Percentiles rank a stretch among this genome's conserved stretches.
phyloP scores from a whole-genome alignment of 495 filamentous ascomycete genomes.

The Apiosordaria backusii region DNA sequence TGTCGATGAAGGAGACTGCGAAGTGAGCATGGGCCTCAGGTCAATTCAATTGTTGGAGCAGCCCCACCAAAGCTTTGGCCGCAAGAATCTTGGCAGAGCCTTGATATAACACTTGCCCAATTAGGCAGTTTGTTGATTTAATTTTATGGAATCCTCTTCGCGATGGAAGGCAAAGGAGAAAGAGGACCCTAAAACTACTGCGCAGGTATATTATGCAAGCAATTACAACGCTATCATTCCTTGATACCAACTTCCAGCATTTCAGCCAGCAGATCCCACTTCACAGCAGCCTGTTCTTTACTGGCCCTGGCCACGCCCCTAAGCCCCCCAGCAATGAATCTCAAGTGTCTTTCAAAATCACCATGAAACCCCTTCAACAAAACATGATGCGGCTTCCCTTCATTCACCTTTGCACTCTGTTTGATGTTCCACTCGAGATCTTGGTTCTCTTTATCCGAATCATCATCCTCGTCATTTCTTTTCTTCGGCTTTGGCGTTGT shows the following conservation, averaged over 20 bases:
- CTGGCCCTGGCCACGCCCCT: conserved; percentile 58
- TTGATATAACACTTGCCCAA: background rate
- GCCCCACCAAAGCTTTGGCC: conserved; percentile 7
- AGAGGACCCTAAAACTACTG: conserved; percentile 63
- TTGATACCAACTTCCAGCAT: conserved; percentile 52
- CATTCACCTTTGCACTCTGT: background rate
- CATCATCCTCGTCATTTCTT: conserved; percentile 35
- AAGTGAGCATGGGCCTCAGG: conserved; percentile 1
- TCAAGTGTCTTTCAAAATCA: conserved; percentile 49
- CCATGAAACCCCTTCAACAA: conserved; percentile 42
- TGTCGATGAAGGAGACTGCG: background rate
- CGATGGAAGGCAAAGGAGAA: conserved; percentile 43
- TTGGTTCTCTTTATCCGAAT: conserved; percentile 34
- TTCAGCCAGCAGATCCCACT: conserved; percentile 59
- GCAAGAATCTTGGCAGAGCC: background rate
- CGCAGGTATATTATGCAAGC: conserved; percentile 70
- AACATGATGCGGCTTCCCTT: conserved; percentile 34
- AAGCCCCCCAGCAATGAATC: conserved; percentile 54
- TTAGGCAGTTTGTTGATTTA: background rate
- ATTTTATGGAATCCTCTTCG: background rate
- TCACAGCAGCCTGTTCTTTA: conserved; percentile 44
- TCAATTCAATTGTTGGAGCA: background rate
- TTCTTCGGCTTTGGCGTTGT: conserved; percentile 9
- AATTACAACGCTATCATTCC: conserved; percentile 52
- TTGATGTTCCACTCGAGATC: background rate